A percentile compares a stretch with the other conserved stretches of the same genome.
phyloP scores from a whole-genome alignment of 2,329 filamentous ascomycete species.

The Fusarium lyarnte region DNA sequence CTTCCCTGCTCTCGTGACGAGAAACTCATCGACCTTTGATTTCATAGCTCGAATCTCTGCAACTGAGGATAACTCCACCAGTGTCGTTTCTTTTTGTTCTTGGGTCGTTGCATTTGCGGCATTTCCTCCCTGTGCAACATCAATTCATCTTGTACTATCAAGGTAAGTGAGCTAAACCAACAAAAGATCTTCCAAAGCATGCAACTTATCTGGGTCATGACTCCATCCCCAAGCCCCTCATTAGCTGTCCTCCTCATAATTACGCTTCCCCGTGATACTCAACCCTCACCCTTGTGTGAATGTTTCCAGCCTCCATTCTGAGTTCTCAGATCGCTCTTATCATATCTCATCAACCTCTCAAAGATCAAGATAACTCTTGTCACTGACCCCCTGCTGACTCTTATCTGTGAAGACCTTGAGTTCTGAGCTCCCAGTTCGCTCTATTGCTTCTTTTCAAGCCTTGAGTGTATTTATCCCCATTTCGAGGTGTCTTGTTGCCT shows the following conservation, averaged over 20 bases:
- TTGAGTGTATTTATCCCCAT: slow-evolving; percentile 15
- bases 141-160: slow-evolving; percentile 1
- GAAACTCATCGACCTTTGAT: neutral
- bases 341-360: neutral
- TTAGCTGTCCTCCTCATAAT: slow-evolving; percentile 6
- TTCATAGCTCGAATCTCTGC: neutral
- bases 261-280: slow-evolving; percentile 1
- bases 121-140: neutral
- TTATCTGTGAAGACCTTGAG: neutral
- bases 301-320: neutral
- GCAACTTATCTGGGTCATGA: slow-evolving; percentile 21
- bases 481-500: slow-evolving; percentile 21
- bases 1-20: slow-evolving; percentile 25
- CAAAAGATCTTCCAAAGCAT: slow-evolving; percentile 17
- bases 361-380: neutral
- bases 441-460: neutral
- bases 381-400: neutral
- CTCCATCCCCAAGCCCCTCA: slow-evolving; percentile 34
- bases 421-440: slow-evolving; percentile 4
- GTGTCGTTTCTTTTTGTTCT: neutral
- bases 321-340: neutral
- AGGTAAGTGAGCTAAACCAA: slow-evolving; percentile 21
- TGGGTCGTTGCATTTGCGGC: neutral
- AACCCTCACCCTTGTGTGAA: neutral
- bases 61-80: neutral